Percentiles rank a stretch among this genome's conserved stretches.
Evolutionary conservation across 2,329 filamentous ascomycete species (phyloP).

Genomic region (Zasmidium citrigriseum): DNA sequence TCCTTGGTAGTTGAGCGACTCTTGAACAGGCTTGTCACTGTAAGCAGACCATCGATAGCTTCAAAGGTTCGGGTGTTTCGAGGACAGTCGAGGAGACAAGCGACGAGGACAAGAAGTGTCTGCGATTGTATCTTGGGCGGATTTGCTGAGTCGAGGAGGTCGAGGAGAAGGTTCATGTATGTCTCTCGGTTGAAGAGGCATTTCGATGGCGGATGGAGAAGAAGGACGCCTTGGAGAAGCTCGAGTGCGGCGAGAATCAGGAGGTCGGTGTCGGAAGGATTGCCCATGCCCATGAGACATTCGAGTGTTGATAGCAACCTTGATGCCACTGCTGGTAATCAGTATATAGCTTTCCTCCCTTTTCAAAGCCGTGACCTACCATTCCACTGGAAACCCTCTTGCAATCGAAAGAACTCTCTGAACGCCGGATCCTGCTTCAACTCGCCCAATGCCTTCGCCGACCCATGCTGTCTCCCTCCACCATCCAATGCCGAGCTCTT

Average conservation of each 20-base stretch:
- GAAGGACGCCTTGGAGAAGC: conserved; percentile 80
- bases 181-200: conserved; percentile 83
- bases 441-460: conserved; percentile 64
- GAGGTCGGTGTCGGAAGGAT: conserved; percentile 79
- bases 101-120: conserved; percentile 86
- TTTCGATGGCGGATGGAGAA: conserved; percentile 88
- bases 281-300: conserved; percentile 77
- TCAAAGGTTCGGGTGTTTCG: conserved; percentile 91
- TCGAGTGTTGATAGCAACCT: conserved; percentile 84
- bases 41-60: conserved; percentile 84
- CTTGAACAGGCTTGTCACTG: conserved; percentile 91
- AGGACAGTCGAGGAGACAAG: conserved; percentile 81
- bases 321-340: conserved; percentile 63
- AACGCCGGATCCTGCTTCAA: conserved; percentile 84
- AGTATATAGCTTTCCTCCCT: conserved; percentile 7
- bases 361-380: conserved; percentile 43
- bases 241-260: conserved; percentile 87
- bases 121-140: conserved; percentile 89
- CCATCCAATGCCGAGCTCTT: conserved; percentile 38
- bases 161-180: conserved; percentile 95
- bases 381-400: conserved; percentile 98
- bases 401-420: conserved; percentile 91
- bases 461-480: conserved; percentile 24
- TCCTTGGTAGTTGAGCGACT: conserved; percentile 79
- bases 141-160: conserved; percentile 87